These are phyloP conservation scores for Heterobasidion occidentale DNA, from an alignment of 1,284 basidiomycete genomes.

Conservation along the genomic window DNA sequence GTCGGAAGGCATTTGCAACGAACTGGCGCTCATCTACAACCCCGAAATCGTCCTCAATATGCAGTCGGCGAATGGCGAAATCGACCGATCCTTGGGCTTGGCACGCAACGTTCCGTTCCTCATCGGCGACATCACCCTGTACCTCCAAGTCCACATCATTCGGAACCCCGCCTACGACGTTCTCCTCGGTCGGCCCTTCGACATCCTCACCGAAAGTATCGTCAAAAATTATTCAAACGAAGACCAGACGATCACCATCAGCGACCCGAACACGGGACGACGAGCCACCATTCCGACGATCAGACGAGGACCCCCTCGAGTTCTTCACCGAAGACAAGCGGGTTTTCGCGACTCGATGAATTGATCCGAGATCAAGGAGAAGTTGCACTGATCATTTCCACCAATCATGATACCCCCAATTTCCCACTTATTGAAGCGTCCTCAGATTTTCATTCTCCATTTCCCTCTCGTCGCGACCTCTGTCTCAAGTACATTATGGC, in stretches of 20 bases:
- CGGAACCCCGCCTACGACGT: conserved; percentile 21
- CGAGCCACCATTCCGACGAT: not conserved
- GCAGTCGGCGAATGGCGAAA: conserved; percentile 17
- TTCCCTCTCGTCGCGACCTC: not conserved
- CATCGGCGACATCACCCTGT: conserved; percentile 7
- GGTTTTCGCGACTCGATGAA: not conserved
- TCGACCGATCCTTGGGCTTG: conserved; percentile 17
- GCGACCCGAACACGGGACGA: not conserved
- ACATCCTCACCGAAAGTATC: not conserved
- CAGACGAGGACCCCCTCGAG: not conserved
- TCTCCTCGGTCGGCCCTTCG: conserved; percentile 6
- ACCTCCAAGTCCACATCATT: conserved; percentile 20
- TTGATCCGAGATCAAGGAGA: not conserved
- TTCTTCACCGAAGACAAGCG: not conserved
- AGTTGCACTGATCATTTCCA: not conserved
- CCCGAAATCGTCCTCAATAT: not conserved
- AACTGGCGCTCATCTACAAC: not conserved
- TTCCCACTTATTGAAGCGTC: not conserved
- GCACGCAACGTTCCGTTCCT: conserved; percentile 5
- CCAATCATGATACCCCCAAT: not conserved
- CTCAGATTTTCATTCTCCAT: not conserved
- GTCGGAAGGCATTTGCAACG: not conserved
- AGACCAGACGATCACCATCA: not conserved
- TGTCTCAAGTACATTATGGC: not conserved
- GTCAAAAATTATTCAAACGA: not conserved